Evolutionary conservation across 352 stramenopile species (phyloP).

Genomic region (Pythium monospermum): DNA sequence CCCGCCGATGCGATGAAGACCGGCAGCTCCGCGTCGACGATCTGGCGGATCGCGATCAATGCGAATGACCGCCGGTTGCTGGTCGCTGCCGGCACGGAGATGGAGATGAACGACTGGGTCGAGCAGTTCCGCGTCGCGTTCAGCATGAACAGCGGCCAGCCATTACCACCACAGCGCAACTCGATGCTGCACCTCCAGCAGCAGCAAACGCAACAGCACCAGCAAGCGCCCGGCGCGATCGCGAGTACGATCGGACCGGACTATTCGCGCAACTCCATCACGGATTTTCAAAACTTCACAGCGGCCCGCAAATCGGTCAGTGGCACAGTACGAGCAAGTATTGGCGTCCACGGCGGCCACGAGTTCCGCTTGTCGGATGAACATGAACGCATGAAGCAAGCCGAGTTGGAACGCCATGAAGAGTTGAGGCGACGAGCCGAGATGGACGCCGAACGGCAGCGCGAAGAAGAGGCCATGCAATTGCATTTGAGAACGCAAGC

Average conservation of each 20-base stretch:
- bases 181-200: conserved; percentile 2
- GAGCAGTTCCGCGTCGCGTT: conserved; percentile 31
- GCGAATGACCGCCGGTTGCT: conserved; percentile 27
- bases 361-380: conserved; percentile 36
- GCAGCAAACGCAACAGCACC: no score
- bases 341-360: conserved; percentile 17
- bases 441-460: conserved; percentile 17
- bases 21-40: conserved; percentile 35
- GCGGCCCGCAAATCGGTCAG: conserved; percentile 31
- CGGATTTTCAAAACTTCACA: conserved; percentile 82
- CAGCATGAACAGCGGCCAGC: conserved; percentile 24
- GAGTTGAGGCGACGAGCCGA: conserved; percentile 5
- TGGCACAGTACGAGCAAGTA: conserved; percentile 35
- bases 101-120: conserved; percentile 48
- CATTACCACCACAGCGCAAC: conserved; percentile 6
- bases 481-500: conserved; percentile 16
- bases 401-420: conserved; percentile 8
- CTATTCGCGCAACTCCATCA: conserved; percentile 29
- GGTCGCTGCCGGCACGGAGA: conserved; percentile 29
- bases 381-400: conserved; percentile 10
- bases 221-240: conserved; percentile 3
- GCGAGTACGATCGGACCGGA: conserved; percentile 3
- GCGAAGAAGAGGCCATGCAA: conserved; percentile 19
- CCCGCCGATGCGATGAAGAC: conserved; percentile 40
- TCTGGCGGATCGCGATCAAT: conserved; percentile 45